Evolutionary conservation across 2,329 filamentous ascomycete genomes (phyloP), one percentile per base, ranked within the genome.

Genomic region (Geosmithia morbida): DNA sequence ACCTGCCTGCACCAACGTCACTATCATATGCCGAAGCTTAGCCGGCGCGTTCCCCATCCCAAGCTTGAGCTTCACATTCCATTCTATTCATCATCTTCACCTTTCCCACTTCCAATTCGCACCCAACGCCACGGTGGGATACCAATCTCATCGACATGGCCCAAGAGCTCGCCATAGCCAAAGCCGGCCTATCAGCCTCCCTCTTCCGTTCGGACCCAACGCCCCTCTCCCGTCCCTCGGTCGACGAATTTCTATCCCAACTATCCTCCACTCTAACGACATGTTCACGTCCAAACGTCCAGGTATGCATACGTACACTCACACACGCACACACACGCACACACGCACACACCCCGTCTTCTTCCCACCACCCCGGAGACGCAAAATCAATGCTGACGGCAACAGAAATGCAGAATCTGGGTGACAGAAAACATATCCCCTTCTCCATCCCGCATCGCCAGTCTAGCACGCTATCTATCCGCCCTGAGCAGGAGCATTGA

Each of bases 341-440:
- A 83, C 72, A 61, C 64, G 54, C 57, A 59, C 50, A 53, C 7
- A 3, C 41, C 7, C 16, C 20, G 57, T 57, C 56, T 49, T 55
- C 55, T 57, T 45, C 43, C 48, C 46, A 51, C 47, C 51, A 54
- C 50, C 54, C 51, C n/a, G n/a, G n/a, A n/a, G n/a, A n/a, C n/a
- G n/a, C n/a, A n/a, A n/a, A n/a, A 20, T 39, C 7, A 10, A 11
- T 17, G 4, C n/a, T 42, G 13, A 13, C 14, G 11, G 6, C 3
- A 37, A 37, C 77, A 94, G 88, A 85, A 79, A 72, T 89, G 85
- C 75, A 94, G 89, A 75, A 72, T 77, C 66, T 94, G 87, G 87
- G 82, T 90, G 57, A 66, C 88, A 59, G 74, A 75, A 56, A 77
- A 87, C 67, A 70, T 90, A 59, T 71, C 77, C 56, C 73, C 74